Percentiles rank a stretch among this genome's conserved stretches.
Conservation (phyloP, 2,329 filamentous ascomycete genomes). For the Aureobasidium sp. region DNA sequence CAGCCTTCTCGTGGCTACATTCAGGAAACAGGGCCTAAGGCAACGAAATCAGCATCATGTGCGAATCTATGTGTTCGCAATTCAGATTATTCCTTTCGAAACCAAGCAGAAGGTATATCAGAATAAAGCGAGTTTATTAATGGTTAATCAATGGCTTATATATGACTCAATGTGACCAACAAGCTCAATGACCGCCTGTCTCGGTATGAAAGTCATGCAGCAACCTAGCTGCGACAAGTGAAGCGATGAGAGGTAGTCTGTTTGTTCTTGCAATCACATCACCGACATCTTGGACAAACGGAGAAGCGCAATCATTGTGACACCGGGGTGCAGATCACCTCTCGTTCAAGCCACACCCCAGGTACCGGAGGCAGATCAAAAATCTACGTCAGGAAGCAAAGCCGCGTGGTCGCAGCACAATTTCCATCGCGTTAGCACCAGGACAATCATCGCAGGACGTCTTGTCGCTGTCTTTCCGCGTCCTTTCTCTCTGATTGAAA, state of each 20-base stretch:
- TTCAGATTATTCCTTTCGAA: not conserved
- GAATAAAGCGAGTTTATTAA: not conserved
- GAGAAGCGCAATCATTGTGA: not conserved
- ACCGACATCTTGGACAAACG: not conserved
- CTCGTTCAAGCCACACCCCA: constrained; percentile 6
- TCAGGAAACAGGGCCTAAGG: constrained; percentile 6
- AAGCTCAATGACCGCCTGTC: not conserved
- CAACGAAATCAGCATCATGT: not conserved
- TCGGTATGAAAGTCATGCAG: not conserved
- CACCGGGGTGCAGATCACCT: not conserved
- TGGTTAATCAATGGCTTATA: not conserved
- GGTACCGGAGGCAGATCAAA: constrained; percentile 7
- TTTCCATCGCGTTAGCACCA: not conserved
- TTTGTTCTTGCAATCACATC: not conserved
- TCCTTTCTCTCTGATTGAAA: not conserved
- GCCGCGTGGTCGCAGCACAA: not conserved
- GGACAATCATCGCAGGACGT: not conserved
- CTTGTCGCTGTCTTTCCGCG: not conserved
- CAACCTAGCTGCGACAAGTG: not conserved
- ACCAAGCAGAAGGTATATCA: not conserved
- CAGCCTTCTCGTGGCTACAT: constrained; percentile 90
- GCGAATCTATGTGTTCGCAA: not conserved
- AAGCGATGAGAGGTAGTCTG: not conserved
- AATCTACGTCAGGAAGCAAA: not conserved
- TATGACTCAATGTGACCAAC: not conserved